phyloP scores from a whole-genome alignment of 2,329 filamentous ascomycete genomes.

The Didymella pomorum region DNA sequence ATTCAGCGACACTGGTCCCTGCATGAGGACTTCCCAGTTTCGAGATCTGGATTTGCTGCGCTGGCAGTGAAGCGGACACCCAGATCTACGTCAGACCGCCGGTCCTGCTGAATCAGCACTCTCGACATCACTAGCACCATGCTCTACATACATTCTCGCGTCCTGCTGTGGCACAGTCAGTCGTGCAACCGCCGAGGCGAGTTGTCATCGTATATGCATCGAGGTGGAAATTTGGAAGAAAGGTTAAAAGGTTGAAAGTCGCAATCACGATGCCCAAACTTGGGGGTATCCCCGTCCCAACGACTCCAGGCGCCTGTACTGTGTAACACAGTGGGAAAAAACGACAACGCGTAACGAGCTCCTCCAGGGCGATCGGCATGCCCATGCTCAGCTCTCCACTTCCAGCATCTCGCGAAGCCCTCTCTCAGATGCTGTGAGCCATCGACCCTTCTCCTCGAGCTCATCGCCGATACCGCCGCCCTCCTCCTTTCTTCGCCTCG shows the following conservation, averaged over 20 bases:
- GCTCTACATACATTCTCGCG: not conserved
- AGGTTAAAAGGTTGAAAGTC: not conserved
- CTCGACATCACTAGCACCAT: not conserved
- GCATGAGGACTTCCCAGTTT: constrained; percentile 19
- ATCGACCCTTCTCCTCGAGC: constrained; percentile 76
- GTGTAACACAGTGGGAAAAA: not conserved
- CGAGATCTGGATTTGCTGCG: constrained; percentile 12
- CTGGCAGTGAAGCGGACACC: constrained; percentile 17
- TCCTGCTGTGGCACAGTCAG: not conserved
- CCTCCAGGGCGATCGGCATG: constrained; percentile 2
- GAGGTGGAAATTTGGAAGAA: too few relatives aligned
- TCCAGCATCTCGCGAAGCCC: constrained; percentile 70
- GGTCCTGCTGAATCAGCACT: constrained; percentile 2
- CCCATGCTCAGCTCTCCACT: constrained; percentile 49
- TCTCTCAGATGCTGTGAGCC: constrained; percentile 75
- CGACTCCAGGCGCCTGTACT: constrained; percentile 7
- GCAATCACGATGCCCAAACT: not conserved
- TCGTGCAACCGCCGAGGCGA: too few relatives aligned
- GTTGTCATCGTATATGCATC: not conserved
- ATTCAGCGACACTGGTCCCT: constrained; percentile 19
- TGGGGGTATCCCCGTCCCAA: constrained; percentile 14
- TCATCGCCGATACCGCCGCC: constrained; percentile 73
- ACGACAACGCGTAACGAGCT: not conserved
- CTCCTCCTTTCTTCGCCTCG: constrained; percentile 71
- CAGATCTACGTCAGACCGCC: constrained; percentile 24